Percentiles rank a stretch among this genome's conserved stretches.
Conservation (phyloP, 1,284 basidiomycete genomes). For the Sanguinoderma infundibulare region DNA sequence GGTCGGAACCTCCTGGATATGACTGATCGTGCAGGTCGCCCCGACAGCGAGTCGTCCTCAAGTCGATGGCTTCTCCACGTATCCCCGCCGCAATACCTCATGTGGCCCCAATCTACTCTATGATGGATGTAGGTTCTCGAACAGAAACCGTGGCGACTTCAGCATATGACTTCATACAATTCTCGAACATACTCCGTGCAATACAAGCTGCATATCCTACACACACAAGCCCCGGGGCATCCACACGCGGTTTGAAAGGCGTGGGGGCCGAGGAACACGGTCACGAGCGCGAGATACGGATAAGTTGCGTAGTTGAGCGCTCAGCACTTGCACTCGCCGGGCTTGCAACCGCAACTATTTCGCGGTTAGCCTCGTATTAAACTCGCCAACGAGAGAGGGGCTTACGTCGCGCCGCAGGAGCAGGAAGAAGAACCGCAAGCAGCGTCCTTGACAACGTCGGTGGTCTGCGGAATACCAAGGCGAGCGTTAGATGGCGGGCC, state of each 20-base stretch:
- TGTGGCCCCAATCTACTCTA: too few relatives aligned
- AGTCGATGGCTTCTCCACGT: too few relatives aligned
- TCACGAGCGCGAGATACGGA: not conserved
- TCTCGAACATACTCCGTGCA: not conserved
- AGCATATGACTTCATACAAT: too few relatives aligned
- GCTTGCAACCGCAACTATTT: constrained; percentile 58
- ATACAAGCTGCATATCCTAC: constrained; percentile 20
- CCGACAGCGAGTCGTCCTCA: too few relatives aligned
- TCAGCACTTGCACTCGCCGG: constrained; percentile 68
- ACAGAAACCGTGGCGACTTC: too few relatives aligned
- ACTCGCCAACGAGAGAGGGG: constrained; percentile 10
- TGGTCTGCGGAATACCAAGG: constrained; percentile 35
- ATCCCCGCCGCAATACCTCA: too few relatives aligned
- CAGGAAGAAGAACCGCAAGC: constrained; percentile 54
- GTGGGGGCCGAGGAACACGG: too few relatives aligned
- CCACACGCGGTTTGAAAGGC: too few relatives aligned
- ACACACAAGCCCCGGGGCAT: constrained; percentile 3
- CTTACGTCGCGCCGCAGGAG: constrained; percentile 56
- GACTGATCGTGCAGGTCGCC: too few relatives aligned
- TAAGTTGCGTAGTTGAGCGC: constrained; percentile 10
- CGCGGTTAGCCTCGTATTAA: constrained; percentile 1
- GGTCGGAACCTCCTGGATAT: too few relatives aligned
- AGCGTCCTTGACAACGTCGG: constrained; percentile 47
- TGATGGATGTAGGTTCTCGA: too few relatives aligned
- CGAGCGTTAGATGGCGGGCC: not conserved